Conservation (phyloP, 352 stramenopile species). For the Nothophytophthora sp. region DNA sequence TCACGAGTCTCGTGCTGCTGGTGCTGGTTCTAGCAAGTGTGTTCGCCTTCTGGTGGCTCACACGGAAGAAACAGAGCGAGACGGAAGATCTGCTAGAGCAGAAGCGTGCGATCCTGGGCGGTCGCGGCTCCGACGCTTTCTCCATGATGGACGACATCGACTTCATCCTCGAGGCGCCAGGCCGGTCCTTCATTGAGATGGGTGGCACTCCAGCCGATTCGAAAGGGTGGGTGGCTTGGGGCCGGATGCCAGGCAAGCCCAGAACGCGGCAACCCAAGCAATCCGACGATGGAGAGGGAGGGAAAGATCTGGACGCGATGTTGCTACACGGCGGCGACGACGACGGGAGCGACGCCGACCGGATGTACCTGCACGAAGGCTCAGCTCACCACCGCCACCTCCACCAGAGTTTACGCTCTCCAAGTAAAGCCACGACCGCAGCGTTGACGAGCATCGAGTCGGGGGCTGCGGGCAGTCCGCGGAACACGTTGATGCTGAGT, state of each 20-base stretch:
- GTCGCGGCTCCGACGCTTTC: conserved; percentile 14
- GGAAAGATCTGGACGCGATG: conserved; percentile 11
- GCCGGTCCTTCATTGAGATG: conserved; percentile 13
- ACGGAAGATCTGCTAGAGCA: conserved; percentile 8
- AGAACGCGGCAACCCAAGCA: conserved; percentile 1
- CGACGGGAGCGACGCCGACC: conserved; percentile 2
- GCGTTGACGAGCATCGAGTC: conserved; percentile 21
- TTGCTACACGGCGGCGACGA: conserved; percentile 8
- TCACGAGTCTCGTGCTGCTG: conserved; percentile 15
- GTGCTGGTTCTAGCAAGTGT: conserved; percentile 6
- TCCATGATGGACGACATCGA: conserved; percentile 28
- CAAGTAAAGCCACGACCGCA: conserved; percentile 23
- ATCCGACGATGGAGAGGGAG: conserved; percentile 1
- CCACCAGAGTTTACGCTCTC: conserved; percentile 3
- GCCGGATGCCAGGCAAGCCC: conserved; percentile 1
- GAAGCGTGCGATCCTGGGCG: conserved; percentile 24
- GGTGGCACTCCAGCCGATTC: neutral
- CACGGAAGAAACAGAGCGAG: conserved; percentile 6
- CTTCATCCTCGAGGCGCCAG: conserved; percentile 23
- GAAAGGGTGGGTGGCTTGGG: conserved; percentile 14
- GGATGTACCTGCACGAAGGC: conserved; percentile 9
- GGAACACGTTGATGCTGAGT: conserved; percentile 10
- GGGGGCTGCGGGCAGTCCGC: conserved; percentile 8
- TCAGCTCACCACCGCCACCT: conserved; percentile 6
- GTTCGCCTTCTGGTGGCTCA: conserved; percentile 17